Conservation (phyloP, 768 basidiomycete genomes). For the Wakefieldia striispora region DNA sequence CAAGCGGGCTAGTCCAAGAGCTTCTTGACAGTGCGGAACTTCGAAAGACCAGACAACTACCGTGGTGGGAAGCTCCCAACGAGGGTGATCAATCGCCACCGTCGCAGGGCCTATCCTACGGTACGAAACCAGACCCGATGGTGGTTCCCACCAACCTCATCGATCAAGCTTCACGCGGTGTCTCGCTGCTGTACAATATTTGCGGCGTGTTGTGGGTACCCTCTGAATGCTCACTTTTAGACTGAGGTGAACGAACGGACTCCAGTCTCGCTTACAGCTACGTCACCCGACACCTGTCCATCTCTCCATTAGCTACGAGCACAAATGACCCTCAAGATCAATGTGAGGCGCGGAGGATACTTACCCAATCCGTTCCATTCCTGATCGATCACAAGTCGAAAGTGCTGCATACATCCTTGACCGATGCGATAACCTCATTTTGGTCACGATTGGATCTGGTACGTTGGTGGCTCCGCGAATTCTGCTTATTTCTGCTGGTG, state of each 20-base stretch:
- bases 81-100: constrained; percentile 1
- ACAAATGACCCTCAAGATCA: constrained; percentile 41
- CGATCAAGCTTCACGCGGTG: constrained; percentile 35
- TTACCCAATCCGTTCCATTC: constrained; percentile 63
- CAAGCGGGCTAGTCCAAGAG: constrained; percentile 56
- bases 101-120: constrained; percentile 25
- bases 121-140: constrained; percentile 44
- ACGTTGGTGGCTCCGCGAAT: constrained; percentile 1
- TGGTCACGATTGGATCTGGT: constrained; percentile 61
- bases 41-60: constrained; percentile 44
- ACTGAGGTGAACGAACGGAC: neutral
- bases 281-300: constrained; percentile 56
- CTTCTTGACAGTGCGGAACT: constrained; percentile 60
- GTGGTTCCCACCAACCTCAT: constrained; percentile 45
- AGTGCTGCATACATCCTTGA: constrained; percentile 48
- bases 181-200: constrained; percentile 65
- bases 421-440: constrained; percentile 54
- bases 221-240: neutral
- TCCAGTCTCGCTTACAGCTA: constrained; percentile 69
- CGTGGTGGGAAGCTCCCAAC: constrained; percentile 70
- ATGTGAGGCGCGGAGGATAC: constrained; percentile 43
- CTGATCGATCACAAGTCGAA: constrained; percentile 58
- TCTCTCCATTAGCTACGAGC: constrained; percentile 53
- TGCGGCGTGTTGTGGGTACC: constrained; percentile 60
- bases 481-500: neutral